Evolutionary conservation across 2,329 filamentous ascomycete species (phyloP).

Genomic region (Arachnopeziza araneosa): DNA sequence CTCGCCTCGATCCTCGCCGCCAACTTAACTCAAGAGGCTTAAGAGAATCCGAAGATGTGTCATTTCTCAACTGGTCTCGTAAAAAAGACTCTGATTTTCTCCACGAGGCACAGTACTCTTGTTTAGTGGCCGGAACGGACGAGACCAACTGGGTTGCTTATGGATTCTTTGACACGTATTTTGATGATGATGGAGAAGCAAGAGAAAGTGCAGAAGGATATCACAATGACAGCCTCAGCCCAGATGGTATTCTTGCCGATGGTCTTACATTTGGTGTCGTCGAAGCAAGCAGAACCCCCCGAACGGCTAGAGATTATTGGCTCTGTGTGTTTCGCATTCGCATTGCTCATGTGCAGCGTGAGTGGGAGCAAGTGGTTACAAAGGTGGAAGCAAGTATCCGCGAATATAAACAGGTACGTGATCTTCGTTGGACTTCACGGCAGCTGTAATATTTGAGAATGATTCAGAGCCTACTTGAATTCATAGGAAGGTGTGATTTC

Average conservation of each 20-base stretch:
- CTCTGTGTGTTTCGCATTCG: not conserved
- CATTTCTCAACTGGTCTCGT: not conserved
- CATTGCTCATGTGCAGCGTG: not conserved
- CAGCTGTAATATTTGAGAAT: not conserved
- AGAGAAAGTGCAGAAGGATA: not conserved
- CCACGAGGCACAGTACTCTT: slow-evolving; percentile 3
- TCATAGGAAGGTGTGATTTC: too few relatives aligned
- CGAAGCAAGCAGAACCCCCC: not conserved
- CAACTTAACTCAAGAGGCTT: not conserved
- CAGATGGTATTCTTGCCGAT: not conserved
- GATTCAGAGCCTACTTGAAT: too few relatives aligned
- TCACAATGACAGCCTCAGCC: not conserved
- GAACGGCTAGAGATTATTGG: not conserved
- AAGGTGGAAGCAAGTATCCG: not conserved
- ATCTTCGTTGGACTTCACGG: not conserved
- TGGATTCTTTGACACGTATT: slow-evolving; percentile 1
- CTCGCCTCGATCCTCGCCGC: not conserved
- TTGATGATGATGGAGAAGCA: not conserved
- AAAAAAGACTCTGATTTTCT: not conserved
- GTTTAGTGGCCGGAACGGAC: not conserved
- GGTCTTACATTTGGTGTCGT: slow-evolving; percentile 1
- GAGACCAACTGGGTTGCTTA: slow-evolving; percentile 1
- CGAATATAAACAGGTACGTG: not conserved
- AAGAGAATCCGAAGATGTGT: not conserved
- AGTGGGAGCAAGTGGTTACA: not conserved